Percentiles rank a stretch among this genome's conserved stretches.
These are phyloP conservation scores for Colletotrichum scovillei DNA, from an alignment of 2,329 filamentous ascomycete genomes.

Conservation along the genomic window DNA sequence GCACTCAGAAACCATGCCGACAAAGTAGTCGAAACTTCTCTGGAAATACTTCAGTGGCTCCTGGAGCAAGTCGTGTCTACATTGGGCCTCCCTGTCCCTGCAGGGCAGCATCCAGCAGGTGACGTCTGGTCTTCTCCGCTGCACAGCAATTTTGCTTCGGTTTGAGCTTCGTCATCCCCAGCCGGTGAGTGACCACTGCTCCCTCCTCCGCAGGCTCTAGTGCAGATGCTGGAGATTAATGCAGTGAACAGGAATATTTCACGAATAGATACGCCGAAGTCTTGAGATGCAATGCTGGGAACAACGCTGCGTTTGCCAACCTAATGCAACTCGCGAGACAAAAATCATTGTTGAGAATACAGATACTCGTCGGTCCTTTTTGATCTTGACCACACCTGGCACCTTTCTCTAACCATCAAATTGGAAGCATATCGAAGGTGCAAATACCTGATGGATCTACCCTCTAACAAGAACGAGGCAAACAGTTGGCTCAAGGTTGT, in stretches of 20 bases:
- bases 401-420: neutral
- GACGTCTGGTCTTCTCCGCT: neutral
- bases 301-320: neutral
- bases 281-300: neutral
- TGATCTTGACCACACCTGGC: neutral
- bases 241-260: neutral
- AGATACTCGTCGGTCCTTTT: neutral
- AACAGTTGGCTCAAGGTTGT: neutral
- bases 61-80: neutral
- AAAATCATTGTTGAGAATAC: neutral
- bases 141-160: neutral
- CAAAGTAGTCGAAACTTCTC: neutral
- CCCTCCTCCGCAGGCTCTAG: too few relatives aligned
- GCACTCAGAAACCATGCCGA: neutral
- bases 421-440: neutral
- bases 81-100: neutral
- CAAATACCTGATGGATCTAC: neutral
- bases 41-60: neutral
- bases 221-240: neutral
- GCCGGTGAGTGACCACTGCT: neutral
- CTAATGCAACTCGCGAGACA: neutral
- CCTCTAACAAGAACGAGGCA: neutral
- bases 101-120: neutral
- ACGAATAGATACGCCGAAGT: neutral
- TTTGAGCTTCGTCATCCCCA: neutral